Evolutionary conservation across 345 rosid species (phyloP).

Genomic region (Combretum micranthum): DNA sequence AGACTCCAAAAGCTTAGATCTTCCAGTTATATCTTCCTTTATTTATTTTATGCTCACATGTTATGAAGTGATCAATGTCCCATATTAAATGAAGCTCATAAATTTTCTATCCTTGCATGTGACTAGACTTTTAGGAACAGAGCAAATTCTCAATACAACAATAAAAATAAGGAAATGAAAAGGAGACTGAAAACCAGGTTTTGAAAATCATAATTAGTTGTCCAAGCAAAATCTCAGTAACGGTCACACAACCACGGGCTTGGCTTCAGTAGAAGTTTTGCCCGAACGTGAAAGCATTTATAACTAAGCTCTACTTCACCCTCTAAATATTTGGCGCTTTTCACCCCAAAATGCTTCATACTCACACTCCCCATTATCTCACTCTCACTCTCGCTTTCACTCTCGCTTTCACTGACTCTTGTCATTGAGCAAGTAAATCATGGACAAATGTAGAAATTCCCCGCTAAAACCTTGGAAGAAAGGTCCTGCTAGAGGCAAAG

Average conservation of each 20-base stretch:
- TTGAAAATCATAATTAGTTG: background rate
- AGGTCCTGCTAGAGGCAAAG: conserved; percentile 91
- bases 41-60: no score
- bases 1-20: no score
- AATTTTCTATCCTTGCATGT: no score
- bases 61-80: no score
- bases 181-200: background rate
- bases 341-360: conserved; percentile 5
- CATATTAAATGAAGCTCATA: no score
- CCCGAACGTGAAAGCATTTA: conserved; percentile 15
- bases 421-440: conserved; percentile 1
- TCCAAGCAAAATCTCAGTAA: background rate
- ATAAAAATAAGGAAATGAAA: background rate
- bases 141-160: background rate
- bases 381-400: background rate
- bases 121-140: no score
- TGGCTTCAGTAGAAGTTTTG: background rate
- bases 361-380: no score
- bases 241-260: conserved; percentile 1
- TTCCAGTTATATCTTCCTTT: no score
- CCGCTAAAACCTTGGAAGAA: conserved; percentile 83
- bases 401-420: background rate
- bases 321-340: conserved; percentile 8
- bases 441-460: conserved; percentile 42
- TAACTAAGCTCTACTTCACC: conserved; percentile 3